Conservation (phyloP, 805 yeast species). For the Yarrowia bubula region DNA sequence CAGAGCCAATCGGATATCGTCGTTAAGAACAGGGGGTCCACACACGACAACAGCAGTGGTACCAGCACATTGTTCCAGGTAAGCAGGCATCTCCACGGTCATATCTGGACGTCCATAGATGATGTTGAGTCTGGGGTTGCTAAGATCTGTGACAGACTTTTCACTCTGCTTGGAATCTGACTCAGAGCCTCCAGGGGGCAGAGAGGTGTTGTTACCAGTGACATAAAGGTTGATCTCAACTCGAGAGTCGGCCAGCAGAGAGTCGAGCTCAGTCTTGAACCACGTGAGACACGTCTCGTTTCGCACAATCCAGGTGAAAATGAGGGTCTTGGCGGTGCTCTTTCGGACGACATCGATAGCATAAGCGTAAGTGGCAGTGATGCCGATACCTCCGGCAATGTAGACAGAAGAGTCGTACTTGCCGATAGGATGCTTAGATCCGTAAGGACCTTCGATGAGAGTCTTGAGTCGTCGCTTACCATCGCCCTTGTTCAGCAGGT, state of each 20-base stretch:
- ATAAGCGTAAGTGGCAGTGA: slow-evolving; percentile 58
- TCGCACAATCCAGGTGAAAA: slow-evolving; percentile 62
- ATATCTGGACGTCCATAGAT: not conserved
- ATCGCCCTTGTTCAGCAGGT: not conserved
- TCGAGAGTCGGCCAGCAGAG: slow-evolving; percentile 33
- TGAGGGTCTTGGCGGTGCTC: slow-evolving; percentile 41
- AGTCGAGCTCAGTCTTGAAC: slow-evolving; percentile 44
- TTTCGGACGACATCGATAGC: slow-evolving; percentile 36
- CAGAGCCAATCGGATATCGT: slow-evolving; percentile 48
- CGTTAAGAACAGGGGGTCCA: slow-evolving; percentile 59
- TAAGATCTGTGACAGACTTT: not conserved
- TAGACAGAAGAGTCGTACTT: slow-evolving; percentile 55
- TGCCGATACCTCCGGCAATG: slow-evolving; percentile 73
- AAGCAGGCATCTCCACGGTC: not conserved
- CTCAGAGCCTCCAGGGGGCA: not conserved
- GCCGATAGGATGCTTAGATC: slow-evolving; percentile 50
- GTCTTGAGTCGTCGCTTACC: slow-evolving; percentile 1
- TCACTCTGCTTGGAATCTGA: slow-evolving; percentile 1
- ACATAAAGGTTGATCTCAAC: slow-evolving; percentile 33
- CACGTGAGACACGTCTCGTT: slow-evolving; percentile 49
- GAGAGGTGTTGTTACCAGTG: slow-evolving; percentile 6
- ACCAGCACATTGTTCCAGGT: not conserved
- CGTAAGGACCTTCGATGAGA: slow-evolving; percentile 69
- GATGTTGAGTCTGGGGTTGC: slow-evolving; percentile 14
- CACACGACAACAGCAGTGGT: slow-evolving; percentile 39